Base-by-base conservation (phyloP, 495 filamentous ascomycete genomes). In the Darksidea phi region DNA sequence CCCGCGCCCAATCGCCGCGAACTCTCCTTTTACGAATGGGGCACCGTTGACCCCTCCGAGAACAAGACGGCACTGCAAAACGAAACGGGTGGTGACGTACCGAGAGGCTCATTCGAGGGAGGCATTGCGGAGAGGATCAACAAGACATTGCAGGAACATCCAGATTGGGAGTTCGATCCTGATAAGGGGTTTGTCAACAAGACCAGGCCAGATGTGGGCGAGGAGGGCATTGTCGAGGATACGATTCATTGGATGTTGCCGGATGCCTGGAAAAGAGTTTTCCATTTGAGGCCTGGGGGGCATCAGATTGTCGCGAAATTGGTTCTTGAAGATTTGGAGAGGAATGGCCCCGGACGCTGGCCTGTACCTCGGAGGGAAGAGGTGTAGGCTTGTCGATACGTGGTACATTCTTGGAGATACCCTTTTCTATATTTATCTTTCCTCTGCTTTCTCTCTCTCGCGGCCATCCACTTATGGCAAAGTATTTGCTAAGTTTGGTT, bases 21-120 rank as follows among this genome's bases (percentile, higher is more conserved):
- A 15, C 48, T 67, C 6, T 41, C 23, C 21, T 67, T 67, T 32
- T 67, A 67, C 36, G 64, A 67, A 34, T 67, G 64, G 64, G 46
- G 54, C 21, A 62, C 64, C 10, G 54, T 59, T 21, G 64, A 67
- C 36, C 0, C 42, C 2, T 53, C 48, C 26, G 64, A 67, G 15
- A 61, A 61, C 28, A 36, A 20, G 0, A 61, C 63, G 15, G 53
- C 17, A 25, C 34, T 66, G 5, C 36, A 24, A n/a, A 7, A 53
- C 24, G 8, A 24, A 1, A 48, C 58, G n/a, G 64, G 64, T 13
- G 54, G 45, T 18, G 41, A 54, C 12, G 59, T 62, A 24, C 64
- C 59, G 12, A 58, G 32, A 20, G 57, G 56, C 1, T 61, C 57
- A 0, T 66, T 66, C 37, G 64, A 67, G 43, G 41, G 48, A 10